Evolutionary conservation across 2,329 filamentous ascomycete genomes (phyloP), one percentile per base, ranked within the genome.

Genomic region (Curvularia sp.): DNA sequence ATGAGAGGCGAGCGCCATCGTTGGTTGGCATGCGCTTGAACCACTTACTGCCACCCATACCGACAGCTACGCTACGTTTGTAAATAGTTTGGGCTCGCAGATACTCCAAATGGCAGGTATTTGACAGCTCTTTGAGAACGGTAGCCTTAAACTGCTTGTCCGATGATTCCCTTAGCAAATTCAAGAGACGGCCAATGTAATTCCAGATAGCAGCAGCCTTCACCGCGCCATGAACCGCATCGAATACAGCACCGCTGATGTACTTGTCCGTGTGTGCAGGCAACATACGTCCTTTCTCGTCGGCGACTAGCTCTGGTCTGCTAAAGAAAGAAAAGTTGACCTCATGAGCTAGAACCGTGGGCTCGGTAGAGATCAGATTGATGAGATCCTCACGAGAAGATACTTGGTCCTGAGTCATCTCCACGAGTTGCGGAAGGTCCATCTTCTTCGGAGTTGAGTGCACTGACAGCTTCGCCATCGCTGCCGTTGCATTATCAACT

Each of bases 61-160:
- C 58, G 0, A 70, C 73, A 39, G 81, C 74, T 0, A 83, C 63
- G 1, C 77, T 66, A 6, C 81, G 80, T 57, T 78, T 82, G 47
- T 84, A 76, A 0, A 73, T 24, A 12, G 66, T 61, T 39, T 82
- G 79, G 0, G 71, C 65, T 1, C 79, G 78, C 1, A 42, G 50
- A 47, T 79, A 84, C 49, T 83, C 81, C 0, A 81, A 56, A n/a
- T 82, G 70, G 22, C 77, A 80, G 83, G 83, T 26, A 77, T 60
- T 60, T 30, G 62, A 74, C 0, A 84, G 58, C 49, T 85, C 82
- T 57, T 84, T 81, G 2, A 82, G 69, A 8, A 84, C 52, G 1
- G 78, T 70, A 0, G 61, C 63, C 5, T 65, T 70, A 38, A 74
- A 73, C 0, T 63, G 56, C 62, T 79, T 81, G 35, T 70, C 64